Conservation (phyloP, 192 early-diverging fungal species). For the Backusella tarrabulga region DNA sequence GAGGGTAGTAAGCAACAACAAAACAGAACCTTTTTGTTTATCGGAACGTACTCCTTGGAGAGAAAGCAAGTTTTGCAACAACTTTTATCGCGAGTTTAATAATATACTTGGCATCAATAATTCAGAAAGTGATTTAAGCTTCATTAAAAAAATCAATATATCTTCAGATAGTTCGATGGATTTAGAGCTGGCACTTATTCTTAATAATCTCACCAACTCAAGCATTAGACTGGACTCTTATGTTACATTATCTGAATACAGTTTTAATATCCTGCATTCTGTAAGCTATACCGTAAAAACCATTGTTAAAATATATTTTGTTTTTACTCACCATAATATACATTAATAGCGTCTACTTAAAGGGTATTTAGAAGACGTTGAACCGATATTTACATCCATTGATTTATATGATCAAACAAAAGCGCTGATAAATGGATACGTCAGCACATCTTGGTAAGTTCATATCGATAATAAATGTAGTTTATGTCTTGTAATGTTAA, state of each 20-base stretch:
- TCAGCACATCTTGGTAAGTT: not conserved
- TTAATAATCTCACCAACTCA: not conserved
- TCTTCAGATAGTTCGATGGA: not conserved
- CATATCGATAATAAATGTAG: not conserved
- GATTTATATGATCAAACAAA: slow-evolving; percentile 17
- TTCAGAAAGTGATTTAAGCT: not conserved
- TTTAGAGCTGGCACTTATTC: not conserved
- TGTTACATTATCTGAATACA: slow-evolving; percentile 16
- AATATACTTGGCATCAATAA: not conserved
- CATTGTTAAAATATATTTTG: not conserved
- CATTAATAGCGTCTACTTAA: slow-evolving; percentile 11
- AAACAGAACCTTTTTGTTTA: not conserved
- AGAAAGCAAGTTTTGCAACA: not conserved
- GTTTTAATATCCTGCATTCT: slow-evolving; percentile 18
- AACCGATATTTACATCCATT: slow-evolving; percentile 13
- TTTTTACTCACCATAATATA: not conserved
- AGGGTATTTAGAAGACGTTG: slow-evolving; percentile 10
- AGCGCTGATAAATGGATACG: not conserved
- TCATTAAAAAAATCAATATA: slow-evolving; percentile 9
- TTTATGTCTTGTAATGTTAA: not conserved
- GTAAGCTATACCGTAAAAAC: slow-evolving; percentile 1
- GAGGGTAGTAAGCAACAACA: not conserved
- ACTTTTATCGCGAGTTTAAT: not conserved
- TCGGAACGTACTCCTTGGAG: not conserved
- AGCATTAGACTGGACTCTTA: not conserved